These are phyloP conservation scores for Pilaira anomala DNA, from an alignment of 192 early-diverging fungal species.

Conservation along the genomic window DNA sequence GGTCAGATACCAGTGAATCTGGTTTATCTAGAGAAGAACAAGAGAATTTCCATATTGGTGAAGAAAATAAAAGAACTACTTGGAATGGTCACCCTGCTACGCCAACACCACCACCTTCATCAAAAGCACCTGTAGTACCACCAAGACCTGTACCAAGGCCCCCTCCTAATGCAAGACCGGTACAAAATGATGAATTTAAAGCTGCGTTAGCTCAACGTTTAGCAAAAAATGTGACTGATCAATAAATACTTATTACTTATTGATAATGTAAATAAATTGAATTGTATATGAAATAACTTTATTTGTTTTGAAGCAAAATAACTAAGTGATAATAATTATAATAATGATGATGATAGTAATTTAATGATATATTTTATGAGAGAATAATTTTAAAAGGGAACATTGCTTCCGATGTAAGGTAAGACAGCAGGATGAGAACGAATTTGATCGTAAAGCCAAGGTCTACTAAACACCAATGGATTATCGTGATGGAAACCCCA, in stretches of 20 bases:
- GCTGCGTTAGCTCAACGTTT: constrained; percentile 19
- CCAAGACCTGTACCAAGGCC: constrained; percentile 10
- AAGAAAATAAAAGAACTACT: not conserved
- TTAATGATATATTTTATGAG: too few species aligned
- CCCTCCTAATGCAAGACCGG: not conserved
- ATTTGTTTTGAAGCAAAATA: too few species aligned
- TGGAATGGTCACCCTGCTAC: not conserved
- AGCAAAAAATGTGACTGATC: not conserved
- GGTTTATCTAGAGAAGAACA: not conserved
- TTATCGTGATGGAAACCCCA: constrained; percentile 9
- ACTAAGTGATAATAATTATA: too few species aligned
- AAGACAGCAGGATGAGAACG: not conserved
- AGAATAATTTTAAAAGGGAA: too few species aligned
- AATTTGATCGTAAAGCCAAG: not conserved
- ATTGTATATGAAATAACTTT: too few species aligned
- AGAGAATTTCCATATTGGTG: not conserved
- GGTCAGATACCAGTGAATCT: not conserved
- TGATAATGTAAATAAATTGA: too few species aligned
- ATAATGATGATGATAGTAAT: too few species aligned
- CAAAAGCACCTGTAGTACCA: constrained; percentile 13
- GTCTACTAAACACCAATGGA: not conserved
- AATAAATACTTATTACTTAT: too few species aligned
- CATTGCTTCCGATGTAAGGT: not conserved
- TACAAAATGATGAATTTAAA: constrained; percentile 20
- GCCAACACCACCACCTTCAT: not conserved